A percentile compares a stretch with the other conserved stretches of the same genome.
Evolutionary conservation across 2,329 filamentous ascomycete genomes (phyloP).

Genomic region (Neonectria ditissima): DNA sequence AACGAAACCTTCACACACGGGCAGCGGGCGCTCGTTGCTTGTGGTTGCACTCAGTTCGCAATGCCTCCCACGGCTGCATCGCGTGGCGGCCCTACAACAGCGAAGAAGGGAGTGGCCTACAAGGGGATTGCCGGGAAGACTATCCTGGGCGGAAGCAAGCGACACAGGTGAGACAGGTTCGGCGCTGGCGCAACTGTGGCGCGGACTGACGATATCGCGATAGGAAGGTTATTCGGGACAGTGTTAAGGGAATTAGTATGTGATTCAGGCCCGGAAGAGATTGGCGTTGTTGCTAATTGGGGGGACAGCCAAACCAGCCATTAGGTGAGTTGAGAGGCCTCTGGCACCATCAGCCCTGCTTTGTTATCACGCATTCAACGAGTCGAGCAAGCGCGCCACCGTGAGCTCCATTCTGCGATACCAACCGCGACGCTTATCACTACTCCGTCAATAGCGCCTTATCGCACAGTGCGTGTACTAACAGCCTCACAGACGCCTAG

Average conservation of each 20-base stretch:
- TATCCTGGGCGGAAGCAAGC: conserved; percentile 39
- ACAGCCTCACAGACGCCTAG: conserved; percentile 68
- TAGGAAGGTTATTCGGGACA: conserved; percentile 63
- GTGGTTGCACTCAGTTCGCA: not conserved
- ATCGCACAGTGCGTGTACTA: conserved; percentile 14
- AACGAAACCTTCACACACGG: not conserved
- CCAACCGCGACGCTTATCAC: not conserved
- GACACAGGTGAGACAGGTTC: conserved; percentile 42
- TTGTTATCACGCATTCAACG: not conserved
- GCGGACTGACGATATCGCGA: conserved; percentile 13
- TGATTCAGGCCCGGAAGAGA: not conserved
- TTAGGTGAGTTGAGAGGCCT: conserved; percentile 56
- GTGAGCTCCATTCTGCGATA: not conserved
- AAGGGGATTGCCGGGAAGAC: conserved; percentile 31
- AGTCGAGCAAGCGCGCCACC: not conserved
- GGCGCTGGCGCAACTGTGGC: not conserved
- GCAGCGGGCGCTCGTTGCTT: conserved; percentile 3
- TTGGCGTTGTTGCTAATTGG: conserved; percentile 17
- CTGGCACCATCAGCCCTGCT: not conserved
- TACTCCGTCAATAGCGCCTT: not conserved
- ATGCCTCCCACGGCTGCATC: conserved; percentile 43
- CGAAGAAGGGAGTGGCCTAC: conserved; percentile 28
- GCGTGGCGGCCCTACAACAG: conserved; percentile 47
- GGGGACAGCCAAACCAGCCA: conserved; percentile 63
- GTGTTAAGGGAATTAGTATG: conserved; percentile 63